phyloP scores from a whole-genome alignment of 2,329 filamentous ascomycete genomes.

The Xylariaceae sp. region DNA sequence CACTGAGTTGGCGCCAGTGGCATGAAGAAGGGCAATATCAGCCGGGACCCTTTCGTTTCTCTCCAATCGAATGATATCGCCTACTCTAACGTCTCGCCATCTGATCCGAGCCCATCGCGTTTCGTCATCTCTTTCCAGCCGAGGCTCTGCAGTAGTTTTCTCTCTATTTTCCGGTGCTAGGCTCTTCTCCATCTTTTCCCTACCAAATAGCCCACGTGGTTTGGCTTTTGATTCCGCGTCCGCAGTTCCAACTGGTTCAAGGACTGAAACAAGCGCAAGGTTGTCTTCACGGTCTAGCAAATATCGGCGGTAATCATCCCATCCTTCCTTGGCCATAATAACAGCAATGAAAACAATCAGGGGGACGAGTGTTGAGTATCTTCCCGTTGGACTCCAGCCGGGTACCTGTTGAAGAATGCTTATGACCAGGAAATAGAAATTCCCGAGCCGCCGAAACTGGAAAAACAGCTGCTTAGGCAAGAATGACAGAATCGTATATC shows the following conservation, averaged over 20 bases:
- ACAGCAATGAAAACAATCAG: slow-evolving; percentile 71
- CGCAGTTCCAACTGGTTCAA: slow-evolving; percentile 5
- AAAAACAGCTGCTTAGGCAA: slow-evolving; percentile 79
- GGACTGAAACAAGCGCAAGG: slow-evolving; percentile 31
- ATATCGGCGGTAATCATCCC: slow-evolving; percentile 77
- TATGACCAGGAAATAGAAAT: slow-evolving; percentile 83
- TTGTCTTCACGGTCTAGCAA: slow-evolving; percentile 80
- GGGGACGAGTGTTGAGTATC: slow-evolving; percentile 68
- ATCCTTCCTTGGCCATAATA: slow-evolving; percentile 84
- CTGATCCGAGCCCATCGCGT: slow-evolving; percentile 53
- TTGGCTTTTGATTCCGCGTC: slow-evolving; percentile 17
- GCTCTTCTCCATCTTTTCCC: not conserved
- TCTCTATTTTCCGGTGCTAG: not conserved
- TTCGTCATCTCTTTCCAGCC: slow-evolving; percentile 13
- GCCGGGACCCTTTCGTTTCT: slow-evolving; percentile 79
- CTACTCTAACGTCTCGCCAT: slow-evolving; percentile 67
- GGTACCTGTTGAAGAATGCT: slow-evolving; percentile 80
- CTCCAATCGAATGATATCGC: slow-evolving; percentile 64
- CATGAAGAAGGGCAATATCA: slow-evolving; percentile 75
- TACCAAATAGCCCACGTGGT: not conserved
- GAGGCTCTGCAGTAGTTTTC: slow-evolving; percentile 3
- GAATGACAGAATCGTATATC: slow-evolving; percentile 81
- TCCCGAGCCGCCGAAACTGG: slow-evolving; percentile 80
- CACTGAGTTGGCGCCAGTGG: slow-evolving; percentile 69
- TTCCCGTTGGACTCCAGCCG: slow-evolving; percentile 70